Evolutionary conservation across 2,329 filamentous ascomycete species (phyloP), one percentile per base, ranked within the genome.

Genomic region (Gremmenia infestans): DNA sequence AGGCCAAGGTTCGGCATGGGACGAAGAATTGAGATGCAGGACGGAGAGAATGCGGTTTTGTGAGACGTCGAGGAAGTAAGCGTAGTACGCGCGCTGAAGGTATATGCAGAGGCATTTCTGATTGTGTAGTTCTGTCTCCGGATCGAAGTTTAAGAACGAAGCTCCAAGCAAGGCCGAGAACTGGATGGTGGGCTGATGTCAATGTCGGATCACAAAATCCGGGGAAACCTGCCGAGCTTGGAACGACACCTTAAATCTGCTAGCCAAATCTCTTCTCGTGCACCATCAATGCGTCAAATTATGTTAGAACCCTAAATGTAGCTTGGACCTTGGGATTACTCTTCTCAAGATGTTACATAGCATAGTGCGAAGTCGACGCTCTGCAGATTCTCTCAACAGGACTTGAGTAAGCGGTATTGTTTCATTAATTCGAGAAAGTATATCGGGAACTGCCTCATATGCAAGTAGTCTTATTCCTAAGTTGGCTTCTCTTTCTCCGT

Each of bases 31-130:
- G 40, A 45, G 45, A 46, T 40, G 8, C n/a, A 48, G 40, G 40
- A 37, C 28, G 55, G 17, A 54, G 37, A 36, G 45, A 58, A 57
- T 58, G 56, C 4, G 51, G 7, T 35, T 47, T 5, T 42, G 25
- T 28, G 15, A 36, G 15, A 14, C 35, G 52, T 5, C 53, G 50
- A 17, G 50, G 49, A 2, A 61, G 36, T 7, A 53, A 32, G 11
- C 55, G 54, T 25, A 60, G 12, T 28, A 53, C 50, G 22, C 55
- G 53, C 22, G 42, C 39, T 35, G 52, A 53, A 17, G 63, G 57
- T 50, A 48, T 53, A 12, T 56, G 61, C 22, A 64, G 55, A 48
- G 62, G 60, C 65, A 67, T 67, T 45, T 45, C 14, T 17, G 19
- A n/a, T 56, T 48, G 49, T 36, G 22, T n/a, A 12, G 17, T 42